phyloP scores from a whole-genome alignment of 495 filamentous ascomycete species.

The Penicillium canariense region DNA sequence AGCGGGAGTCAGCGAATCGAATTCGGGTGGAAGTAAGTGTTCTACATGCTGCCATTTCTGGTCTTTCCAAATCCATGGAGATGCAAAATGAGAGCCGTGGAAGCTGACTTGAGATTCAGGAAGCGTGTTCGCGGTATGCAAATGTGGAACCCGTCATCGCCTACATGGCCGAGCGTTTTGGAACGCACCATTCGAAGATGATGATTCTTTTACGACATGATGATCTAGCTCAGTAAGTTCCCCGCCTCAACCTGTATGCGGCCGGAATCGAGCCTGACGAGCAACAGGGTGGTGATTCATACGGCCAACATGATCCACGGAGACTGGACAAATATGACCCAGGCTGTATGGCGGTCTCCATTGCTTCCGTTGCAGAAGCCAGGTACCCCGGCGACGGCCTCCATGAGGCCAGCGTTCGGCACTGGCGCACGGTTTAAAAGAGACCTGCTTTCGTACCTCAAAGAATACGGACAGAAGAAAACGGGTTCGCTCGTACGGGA shows the following conservation, averaged over 20 bases:
- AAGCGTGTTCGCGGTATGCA: constrained; percentile 56
- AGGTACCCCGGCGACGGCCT: constrained; percentile 5
- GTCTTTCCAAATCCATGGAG: too few species aligned
- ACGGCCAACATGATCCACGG: constrained; percentile 85
- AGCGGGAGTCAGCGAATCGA: constrained; percentile 62
- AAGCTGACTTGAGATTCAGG: constrained; percentile 32
- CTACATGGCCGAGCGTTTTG: constrained; percentile 82
- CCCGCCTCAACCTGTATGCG: neutral
- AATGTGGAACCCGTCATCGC: constrained; percentile 73
- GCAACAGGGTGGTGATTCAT: constrained; percentile 65
- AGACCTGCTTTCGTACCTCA: constrained; percentile 72
- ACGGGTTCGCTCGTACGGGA: constrained; percentile 52
- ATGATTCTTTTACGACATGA: constrained; percentile 78
- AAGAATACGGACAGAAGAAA: constrained; percentile 59
- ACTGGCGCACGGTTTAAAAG: constrained; percentile 70
- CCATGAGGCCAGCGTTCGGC: constrained; percentile 37
- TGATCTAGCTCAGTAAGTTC: constrained; percentile 61
- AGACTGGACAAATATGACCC: constrained; percentile 87
- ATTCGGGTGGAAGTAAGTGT: constrained; percentile 58
- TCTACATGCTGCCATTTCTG: too few species aligned
- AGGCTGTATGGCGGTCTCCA: constrained; percentile 81
- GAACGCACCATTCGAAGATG: constrained; percentile 89
- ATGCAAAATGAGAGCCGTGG: too few species aligned
- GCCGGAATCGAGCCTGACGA: neutral
- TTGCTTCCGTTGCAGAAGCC: constrained; percentile 53